Base-by-base conservation (phyloP, 768 basidiomycete genomes). In the Lactarius trivialis region DNA sequence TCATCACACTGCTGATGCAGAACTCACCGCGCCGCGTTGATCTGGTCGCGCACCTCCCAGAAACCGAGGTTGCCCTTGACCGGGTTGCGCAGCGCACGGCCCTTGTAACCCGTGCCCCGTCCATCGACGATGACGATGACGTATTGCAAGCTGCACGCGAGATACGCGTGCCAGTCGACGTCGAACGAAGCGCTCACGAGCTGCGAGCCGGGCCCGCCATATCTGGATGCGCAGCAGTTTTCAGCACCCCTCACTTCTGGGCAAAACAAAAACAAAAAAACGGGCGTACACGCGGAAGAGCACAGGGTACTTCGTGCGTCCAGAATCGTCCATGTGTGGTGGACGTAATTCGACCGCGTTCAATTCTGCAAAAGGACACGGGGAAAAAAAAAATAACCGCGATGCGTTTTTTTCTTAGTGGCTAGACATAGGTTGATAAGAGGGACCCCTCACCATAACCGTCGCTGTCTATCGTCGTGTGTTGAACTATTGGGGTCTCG, bases 281-380 rank as follows among this genome's bases (percentile, higher is more conserved):
- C 34, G 7, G 34, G 63, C 67, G 24, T 72, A 95, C 84, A 96
- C 91, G 49, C 82, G 78, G 78, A 98, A 93, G 32, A 99, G 77
- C 24, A 98, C 93, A 1, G 97, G 91, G 70, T 99, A 98, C 72
- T 96, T 94, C 9, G 89, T 92, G 49, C 91, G 85, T n/a, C 97
- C 97, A 24, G 92, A 88, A 68, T 90, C 86, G 68, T 99, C 97
- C 86, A 98, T 90, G 61, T 82, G 80, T 4, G 93, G 93, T 19
- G 97, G 97, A 17, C 92, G 84, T 67, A 96, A 82, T 76, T 98
- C 95, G 70, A 89, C 81, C 59, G 91, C 89, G 72, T 97, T 97
- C 59, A 98, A 76, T 69, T 92, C 93, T 94, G 68, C 33, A 39
- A 26, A 63, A 60, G 54, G 63, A 59, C 15, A 28, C 50, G 8